These are phyloP conservation scores for Colletotrichum acutatum DNA, from an alignment of 2,329 filamentous ascomycete genomes.

Conservation along the genomic window DNA sequence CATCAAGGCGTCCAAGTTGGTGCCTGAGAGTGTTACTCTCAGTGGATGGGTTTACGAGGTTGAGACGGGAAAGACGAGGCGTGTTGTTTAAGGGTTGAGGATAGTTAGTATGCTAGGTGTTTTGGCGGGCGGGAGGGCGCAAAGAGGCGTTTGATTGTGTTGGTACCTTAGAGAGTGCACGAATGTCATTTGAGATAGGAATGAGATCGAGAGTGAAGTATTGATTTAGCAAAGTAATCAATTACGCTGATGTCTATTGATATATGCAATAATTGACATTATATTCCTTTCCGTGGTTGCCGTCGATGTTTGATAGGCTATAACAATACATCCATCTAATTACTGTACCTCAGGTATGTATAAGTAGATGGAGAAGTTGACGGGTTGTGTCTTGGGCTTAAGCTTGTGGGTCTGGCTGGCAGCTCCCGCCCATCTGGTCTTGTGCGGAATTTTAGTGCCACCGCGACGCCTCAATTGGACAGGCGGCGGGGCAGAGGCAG, in stretches of 20 bases:
- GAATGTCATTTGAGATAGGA: not conserved
- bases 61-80: slow-evolving; percentile 69
- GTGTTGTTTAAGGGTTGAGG: slow-evolving; percentile 42
- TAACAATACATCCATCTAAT: no score
- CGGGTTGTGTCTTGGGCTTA: not conserved
- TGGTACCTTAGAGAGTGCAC: no score
- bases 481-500: slow-evolving; percentile 15
- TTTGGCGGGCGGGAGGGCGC: not conserved
- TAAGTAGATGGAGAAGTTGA: not conserved
- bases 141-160: not conserved
- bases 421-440: not conserved
- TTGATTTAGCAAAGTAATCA: no score
- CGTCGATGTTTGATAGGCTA: no score
- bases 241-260: no score
- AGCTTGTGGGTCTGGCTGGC: not conserved
- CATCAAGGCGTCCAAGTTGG: slow-evolving; percentile 67
- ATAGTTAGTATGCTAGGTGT: not conserved
- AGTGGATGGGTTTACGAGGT: slow-evolving; percentile 85
- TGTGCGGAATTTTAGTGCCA: slow-evolving; percentile 9
- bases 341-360: no score
- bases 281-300: no score
- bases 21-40: slow-evolving; percentile 69
- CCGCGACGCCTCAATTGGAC: slow-evolving; percentile 21
- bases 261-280: no score
- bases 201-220: not conserved